Base-by-base conservation (phyloP, 257 asterid genomes). In the Forsythia suspensa region DNA sequence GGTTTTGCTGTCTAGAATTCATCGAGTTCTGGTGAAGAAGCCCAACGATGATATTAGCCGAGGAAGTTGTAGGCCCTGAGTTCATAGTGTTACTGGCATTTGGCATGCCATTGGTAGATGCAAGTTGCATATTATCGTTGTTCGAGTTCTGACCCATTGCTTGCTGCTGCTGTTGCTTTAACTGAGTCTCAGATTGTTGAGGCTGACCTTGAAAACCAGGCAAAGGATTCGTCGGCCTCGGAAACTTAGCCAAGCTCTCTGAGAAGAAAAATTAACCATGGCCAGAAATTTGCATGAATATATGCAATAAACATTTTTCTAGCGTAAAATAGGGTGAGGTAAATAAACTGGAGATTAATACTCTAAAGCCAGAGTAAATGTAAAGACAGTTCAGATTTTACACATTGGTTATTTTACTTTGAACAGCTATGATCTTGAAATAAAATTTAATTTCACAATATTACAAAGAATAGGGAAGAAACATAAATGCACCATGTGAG, bases 171-270 rank as follows among this genome's bases (percentile, higher is more conserved):
- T 86, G 92, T 70, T 82, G 95, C 41, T 72, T 90, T 42, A 75
- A 84, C 80, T 89, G 97, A 77, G 84, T 84, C 70, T 89, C 97
- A 1, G 87, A 77, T 55, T 86, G 92, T 79, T 89, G 97, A 68
- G 87, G 77, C 83, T 90, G 96, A 70, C 88, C 87, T 82, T 87
- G 95, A 83, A 87, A 86, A 68, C 90, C 84, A 24, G 92, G 74
- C 24, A 96, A 86, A 41, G 92, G 79, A 79, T 84, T 85, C 52
- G 92, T 78, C 66, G 88, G 82, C 80, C 97, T 87, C 70, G 97
- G 99, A 83, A 91, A 94, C 89, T 94, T 96, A 72, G 96, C 83
- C 90, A 96, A 86, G 83, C 98, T 96, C 86, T 96, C 99, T 95
- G 93, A 5, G 72, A 75, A 87, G 77, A 76, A 41, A 79, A 83